Evolutionary conservation across 2,329 filamentous ascomycete genomes (phyloP).

Genomic region (Colletotrichum sp.): DNA sequence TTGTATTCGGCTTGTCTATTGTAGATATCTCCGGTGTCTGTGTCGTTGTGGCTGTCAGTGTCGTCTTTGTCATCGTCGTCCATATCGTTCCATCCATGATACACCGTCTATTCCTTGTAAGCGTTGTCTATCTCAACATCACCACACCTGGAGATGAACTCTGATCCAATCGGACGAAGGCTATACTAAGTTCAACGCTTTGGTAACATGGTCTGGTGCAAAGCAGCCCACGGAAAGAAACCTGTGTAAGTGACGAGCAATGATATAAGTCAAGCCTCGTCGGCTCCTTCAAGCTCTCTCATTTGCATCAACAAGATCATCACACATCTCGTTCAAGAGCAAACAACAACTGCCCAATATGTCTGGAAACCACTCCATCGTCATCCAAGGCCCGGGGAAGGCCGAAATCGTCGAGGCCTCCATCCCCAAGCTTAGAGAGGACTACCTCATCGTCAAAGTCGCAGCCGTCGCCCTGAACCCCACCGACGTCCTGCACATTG

Average conservation of each 20-base stretch:
- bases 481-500: constrained; percentile 34
- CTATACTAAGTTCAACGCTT: not conserved
- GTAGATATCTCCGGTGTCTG: not conserved
- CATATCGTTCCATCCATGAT: not conserved
- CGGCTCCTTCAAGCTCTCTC: not conserved
- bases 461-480: constrained; percentile 35
- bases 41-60: not conserved
- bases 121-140: not conserved
- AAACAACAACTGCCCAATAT: not conserved
- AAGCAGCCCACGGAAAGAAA: not conserved
- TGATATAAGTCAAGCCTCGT: not conserved
- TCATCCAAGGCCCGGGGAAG: not conserved
- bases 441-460: constrained; percentile 32
- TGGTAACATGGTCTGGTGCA: not conserved
- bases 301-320: not conserved
- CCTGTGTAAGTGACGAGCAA: not conserved
- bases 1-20: not conserved
- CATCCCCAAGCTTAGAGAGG: constrained; percentile 6
- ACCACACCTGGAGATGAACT: not conserved
- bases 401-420: not conserved
- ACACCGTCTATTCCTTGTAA: not conserved
- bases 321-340: not conserved
- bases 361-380: not conserved
- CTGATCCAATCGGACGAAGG: not conserved
- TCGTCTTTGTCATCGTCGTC: not conserved